These are phyloP conservation scores for Taphrina betulina DNA, from an alignment of 1,139 yeast species.

Conservation along the genomic window DNA sequence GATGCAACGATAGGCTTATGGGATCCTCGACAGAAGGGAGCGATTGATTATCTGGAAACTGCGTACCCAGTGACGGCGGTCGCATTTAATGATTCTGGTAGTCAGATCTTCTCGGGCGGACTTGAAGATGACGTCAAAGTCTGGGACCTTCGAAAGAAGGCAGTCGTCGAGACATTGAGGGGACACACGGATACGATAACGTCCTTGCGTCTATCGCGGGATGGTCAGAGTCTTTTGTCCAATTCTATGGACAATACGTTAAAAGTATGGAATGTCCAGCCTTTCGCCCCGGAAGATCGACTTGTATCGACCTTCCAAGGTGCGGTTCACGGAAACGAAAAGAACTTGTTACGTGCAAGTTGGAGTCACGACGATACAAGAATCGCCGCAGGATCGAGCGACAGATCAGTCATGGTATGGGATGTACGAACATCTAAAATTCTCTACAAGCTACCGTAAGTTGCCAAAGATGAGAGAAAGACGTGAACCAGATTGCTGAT, in stretches of 20 bases:
- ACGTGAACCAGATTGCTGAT: neutral
- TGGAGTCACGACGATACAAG: slow-evolving; percentile 48
- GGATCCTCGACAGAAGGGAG: slow-evolving; percentile 60
- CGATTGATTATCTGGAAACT: slow-evolving; percentile 48
- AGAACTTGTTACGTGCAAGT: slow-evolving; percentile 53
- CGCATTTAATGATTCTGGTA: slow-evolving; percentile 47
- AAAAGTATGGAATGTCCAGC: slow-evolving; percentile 57
- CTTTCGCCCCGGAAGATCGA: slow-evolving; percentile 49
- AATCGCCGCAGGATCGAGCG: slow-evolving; percentile 63
- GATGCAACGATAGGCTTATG: slow-evolving; percentile 61
- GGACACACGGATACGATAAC: slow-evolving; percentile 57
- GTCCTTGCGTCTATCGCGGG: slow-evolving; percentile 52
- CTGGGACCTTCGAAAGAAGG: slow-evolving; percentile 45
- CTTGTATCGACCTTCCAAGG: slow-evolving; percentile 57
- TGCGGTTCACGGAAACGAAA: slow-evolving; percentile 56
- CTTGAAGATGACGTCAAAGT: slow-evolving; percentile 61
- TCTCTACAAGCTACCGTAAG: slow-evolving; percentile 57
- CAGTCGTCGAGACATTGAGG: slow-evolving; percentile 45
- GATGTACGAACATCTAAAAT: slow-evolving; percentile 55
- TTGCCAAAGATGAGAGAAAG: slow-evolving; percentile 40
- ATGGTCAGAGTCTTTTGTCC: slow-evolving; percentile 53
- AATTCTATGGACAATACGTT: slow-evolving; percentile 60
- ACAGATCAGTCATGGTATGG: slow-evolving; percentile 61
- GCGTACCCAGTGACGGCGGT: slow-evolving; percentile 63
- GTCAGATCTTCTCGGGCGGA: slow-evolving; percentile 58